phyloP scores from a whole-genome alignment of 1,284 basidiomycete species.

The Mycena citricolor region DNA sequence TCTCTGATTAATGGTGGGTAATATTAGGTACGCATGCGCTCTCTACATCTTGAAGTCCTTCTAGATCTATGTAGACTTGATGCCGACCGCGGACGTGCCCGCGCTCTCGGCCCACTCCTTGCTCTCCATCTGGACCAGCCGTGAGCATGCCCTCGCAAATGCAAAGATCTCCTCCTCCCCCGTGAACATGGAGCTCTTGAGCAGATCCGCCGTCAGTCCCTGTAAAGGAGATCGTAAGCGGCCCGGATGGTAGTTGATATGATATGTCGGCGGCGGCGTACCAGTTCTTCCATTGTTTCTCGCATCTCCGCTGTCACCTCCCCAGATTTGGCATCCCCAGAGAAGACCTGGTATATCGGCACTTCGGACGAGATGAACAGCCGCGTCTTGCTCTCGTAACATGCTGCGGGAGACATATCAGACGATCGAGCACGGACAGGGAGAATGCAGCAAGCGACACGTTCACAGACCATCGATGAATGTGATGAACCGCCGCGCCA shows the following conservation, averaged over 20 bases:
- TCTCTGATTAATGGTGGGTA: too few relatives aligned
- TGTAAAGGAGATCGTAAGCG: too few relatives aligned
- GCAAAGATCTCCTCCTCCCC: conserved; percentile 95
- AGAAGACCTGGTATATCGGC: conserved; percentile 86
- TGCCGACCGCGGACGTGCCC: conserved; percentile 29
- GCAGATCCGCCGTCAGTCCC: conserved; percentile 75
- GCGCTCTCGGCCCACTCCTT: conserved; percentile 80
- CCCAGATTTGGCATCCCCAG: conserved; percentile 55
- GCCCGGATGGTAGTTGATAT: conserved; percentile 1
- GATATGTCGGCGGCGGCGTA: conserved; percentile 39
- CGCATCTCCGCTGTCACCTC: conserved; percentile 78
- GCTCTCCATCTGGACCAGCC: conserved; percentile 90
- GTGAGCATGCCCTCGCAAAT: conserved; percentile 89
- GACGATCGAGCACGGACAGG: conserved; percentile 11
- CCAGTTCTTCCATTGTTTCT: conserved; percentile 87
- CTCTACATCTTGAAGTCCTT: too few relatives aligned
- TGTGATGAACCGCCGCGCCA: conserved; percentile 91
- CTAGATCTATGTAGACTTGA: too few relatives aligned
- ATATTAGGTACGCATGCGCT: too few relatives aligned
- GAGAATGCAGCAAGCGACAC: background rate
- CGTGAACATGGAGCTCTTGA: conserved; percentile 84
- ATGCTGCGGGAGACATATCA: conserved; percentile 50
- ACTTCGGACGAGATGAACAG: conserved; percentile 89
- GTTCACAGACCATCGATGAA: conserved; percentile 82
- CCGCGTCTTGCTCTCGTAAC: conserved; percentile 93